Evolutionary conservation across 2,329 filamentous ascomycete genomes (phyloP), one percentile per base, ranked within the genome.

Genomic region (Sporothrix euskadiensis): DNA sequence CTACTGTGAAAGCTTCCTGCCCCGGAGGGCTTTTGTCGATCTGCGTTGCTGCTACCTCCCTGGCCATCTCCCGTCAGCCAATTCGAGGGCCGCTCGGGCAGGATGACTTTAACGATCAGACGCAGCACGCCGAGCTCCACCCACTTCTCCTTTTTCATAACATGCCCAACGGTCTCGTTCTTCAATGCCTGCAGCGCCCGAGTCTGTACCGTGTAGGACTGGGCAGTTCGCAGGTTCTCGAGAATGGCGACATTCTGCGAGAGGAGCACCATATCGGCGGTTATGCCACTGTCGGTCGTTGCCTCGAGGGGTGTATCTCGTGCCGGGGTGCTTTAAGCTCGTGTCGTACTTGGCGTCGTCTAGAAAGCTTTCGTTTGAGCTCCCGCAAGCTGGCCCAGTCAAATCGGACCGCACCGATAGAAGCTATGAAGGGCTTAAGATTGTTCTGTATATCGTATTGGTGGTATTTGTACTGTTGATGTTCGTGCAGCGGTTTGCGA

Each of bases 161-260:
- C 87, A 81, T 98, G 94, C 32, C 96, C 96, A 74, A 97, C 90
- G 66, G 97, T 88, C 76, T 96, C 92, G 81, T 97, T 96, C 84
- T 97, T 98, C 41, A 99, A 84, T 57, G 86, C 85, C 76, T 90
- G 89, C 61, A 98, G 85, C 69, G 90, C 88, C 35, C 85, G 83
- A 56, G 88, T 83, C 77, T 88, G 87, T 75, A 90, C 87, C 30
- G 82, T 76, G 65, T 83, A 80, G 49, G 83, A 84, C 75, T 83
- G 84, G 10, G 90, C 86, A 77, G 83, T 86, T 76, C 85, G 85
- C 73, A 92, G 83, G 79, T 89, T 86, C 73, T 85, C 81, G 69
- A 90, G 82, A 76, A 90, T 85, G 71, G 87, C 84, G 69, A 86
- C 84, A 73, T 81, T 84, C 76, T 85, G 84, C 35, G 56, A 26